phyloP scores from a whole-genome alignment of 768 basidiomycete genomes.

The Leccinum obscurum region DNA sequence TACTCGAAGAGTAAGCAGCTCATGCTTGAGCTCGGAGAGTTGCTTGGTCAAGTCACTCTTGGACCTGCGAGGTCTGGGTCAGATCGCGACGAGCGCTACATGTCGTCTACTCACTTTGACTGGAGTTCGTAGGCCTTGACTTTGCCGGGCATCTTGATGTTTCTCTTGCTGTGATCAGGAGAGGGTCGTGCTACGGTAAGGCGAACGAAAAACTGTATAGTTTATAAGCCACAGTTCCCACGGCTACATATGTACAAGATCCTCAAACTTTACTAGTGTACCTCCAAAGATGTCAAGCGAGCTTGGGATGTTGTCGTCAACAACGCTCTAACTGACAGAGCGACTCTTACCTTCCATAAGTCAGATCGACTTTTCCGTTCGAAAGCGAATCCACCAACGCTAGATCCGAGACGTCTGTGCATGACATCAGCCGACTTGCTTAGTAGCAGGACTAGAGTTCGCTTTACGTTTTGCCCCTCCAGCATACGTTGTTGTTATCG shows the following conservation, averaged over 20 bases:
- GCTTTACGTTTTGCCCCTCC: slow-evolving; percentile 86
- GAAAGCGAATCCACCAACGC: slow-evolving; percentile 79
- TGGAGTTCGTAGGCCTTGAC: slow-evolving; percentile 97
- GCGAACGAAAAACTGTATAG: slow-evolving; percentile 37
- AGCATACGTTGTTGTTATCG: slow-evolving; percentile 92
- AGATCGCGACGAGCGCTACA: neutral
- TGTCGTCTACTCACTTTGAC: slow-evolving; percentile 68
- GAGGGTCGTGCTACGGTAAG: slow-evolving; percentile 30
- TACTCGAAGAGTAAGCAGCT: slow-evolving; percentile 91
- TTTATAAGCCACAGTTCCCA: slow-evolving; percentile 45
- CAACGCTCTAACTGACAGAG: neutral
- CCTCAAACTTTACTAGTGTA: slow-evolving; percentile 57
- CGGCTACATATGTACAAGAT: slow-evolving; percentile 40
- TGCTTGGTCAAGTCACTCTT: slow-evolving; percentile 97
- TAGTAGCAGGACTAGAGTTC: neutral
- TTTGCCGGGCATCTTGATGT: slow-evolving; percentile 78
- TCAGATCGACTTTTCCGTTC: slow-evolving; percentile 63
- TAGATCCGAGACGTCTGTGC: slow-evolving; percentile 75
- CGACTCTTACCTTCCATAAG: slow-evolving; percentile 38
- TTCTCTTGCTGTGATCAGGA: slow-evolving; percentile 32
- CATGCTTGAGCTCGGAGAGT: slow-evolving; percentile 90
- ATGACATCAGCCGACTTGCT: slow-evolving; percentile 5
- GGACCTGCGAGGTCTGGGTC: slow-evolving; percentile 53
- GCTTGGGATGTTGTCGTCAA: slow-evolving; percentile 29
- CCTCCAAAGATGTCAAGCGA: slow-evolving; percentile 76